Percentiles rank a stretch among this genome's conserved stretches.
Evolutionary conservation across 2,329 filamentous ascomycete species (phyloP).

Genomic region (Nemania sp.): DNA sequence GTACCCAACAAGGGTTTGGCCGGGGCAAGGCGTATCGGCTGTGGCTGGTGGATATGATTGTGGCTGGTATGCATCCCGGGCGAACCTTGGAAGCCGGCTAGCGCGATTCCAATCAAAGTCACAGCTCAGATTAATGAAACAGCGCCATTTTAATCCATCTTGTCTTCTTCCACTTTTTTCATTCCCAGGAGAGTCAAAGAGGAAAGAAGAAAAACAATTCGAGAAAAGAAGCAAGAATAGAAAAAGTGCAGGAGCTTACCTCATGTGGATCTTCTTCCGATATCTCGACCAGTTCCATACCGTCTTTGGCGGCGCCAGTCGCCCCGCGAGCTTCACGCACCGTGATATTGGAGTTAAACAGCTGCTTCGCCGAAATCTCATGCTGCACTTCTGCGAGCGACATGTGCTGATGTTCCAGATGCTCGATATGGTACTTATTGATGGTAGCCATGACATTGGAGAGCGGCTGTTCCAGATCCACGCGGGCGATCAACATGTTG

Average conservation of each 20-base stretch:
- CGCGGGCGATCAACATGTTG: neutral
- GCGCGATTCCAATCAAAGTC: no score
- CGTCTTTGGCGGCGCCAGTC: no score
- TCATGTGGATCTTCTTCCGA: slow-evolving; percentile 8
- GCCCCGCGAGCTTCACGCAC: neutral
- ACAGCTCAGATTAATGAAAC: no score
- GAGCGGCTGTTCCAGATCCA: neutral
- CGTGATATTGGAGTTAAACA: slow-evolving; percentile 5
- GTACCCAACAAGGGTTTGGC: no score
- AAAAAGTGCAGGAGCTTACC: neutral
- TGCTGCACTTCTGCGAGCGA: slow-evolving; percentile 1
- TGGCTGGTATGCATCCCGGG: no score
- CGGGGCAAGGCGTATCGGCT: no score
- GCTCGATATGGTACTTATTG: neutral
- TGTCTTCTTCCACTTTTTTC: no score
- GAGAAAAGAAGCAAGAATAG: neutral
- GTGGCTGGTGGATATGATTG: no score
- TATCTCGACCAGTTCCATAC: neutral
- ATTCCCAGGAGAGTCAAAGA: no score
- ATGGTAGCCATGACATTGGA: neutral
- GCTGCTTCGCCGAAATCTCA: neutral
- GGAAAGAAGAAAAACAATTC: no score
- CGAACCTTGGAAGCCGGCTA: no score
- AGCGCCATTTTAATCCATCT: no score
- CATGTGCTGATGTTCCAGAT: neutral